Evolutionary conservation across 1,139 yeast species (phyloP), one percentile per base, ranked within the genome.

Genomic region (Meyerozyma guilliermondii): DNA sequence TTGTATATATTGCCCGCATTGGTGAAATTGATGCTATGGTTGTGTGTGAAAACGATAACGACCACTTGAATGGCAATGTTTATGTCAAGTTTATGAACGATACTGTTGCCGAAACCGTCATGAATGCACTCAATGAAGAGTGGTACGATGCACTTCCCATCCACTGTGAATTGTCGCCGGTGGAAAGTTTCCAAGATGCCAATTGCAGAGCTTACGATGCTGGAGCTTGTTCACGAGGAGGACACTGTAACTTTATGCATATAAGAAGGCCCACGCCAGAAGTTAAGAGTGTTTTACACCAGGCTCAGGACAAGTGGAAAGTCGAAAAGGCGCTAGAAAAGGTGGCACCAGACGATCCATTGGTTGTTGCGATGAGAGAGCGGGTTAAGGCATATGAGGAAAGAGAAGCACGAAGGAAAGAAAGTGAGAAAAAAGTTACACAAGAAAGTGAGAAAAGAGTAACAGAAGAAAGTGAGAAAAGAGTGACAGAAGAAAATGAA

Each of bases 211-310:
- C 86, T 43, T 81, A 83, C 55, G 89, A 83, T 40, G 65, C 71
- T 5, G 62, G 71, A 34, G 66, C 66, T 26, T 91, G 98, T 60
- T 75, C 73, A 23, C 74, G 98, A 57, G 92, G 89, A 1, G 88
- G 84, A 27, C 76, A 76, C 54, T 91, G 98, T 62, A 91, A 91
- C 62, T 88, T 87, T 60, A 85, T 89, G 77, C 98, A 91, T 60
- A 74, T 84, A 1, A 71, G 83, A 50, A 65, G 74, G 33, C 91
- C 95, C 0, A 62, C 76, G 1, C 56, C 59, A 11, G 65, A 58
- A 16, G 55, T 83, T 28, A 62, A 68, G 39, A 58, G 58, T 17
- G 65, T 63, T 16, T 58, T 85, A 43, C 58, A 54, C 47, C 53
- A 51, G 41, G 60, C 70, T 4, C 81, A 71, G 50, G 66, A 63